Evolutionary conservation across 2,329 filamentous ascomycete species (phyloP).

Genomic region (Teratosphaeria nubilosa): DNA sequence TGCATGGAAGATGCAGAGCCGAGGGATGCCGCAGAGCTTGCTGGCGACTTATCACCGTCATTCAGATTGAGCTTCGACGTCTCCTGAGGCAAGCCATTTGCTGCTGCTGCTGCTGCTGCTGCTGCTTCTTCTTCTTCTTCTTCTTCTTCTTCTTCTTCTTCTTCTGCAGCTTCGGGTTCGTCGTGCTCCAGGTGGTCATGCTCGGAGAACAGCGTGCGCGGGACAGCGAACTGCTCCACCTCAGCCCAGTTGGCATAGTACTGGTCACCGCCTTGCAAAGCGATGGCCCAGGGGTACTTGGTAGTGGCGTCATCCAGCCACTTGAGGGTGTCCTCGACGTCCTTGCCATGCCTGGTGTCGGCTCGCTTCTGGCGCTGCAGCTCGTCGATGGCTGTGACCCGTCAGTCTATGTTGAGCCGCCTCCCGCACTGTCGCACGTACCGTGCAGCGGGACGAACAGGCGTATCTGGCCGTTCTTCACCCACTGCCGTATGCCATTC

Average conservation of each 20-base stretch:
- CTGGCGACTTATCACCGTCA: constrained; percentile 29
- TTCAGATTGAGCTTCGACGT: constrained; percentile 18
- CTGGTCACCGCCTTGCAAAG: constrained; percentile 40
- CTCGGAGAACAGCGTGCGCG: constrained; percentile 40
- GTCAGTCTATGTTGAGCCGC: constrained; percentile 1
- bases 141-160: no score
- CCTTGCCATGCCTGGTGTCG: constrained; percentile 32
- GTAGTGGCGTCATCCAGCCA: constrained; percentile 45
- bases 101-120: constrained; percentile 2
- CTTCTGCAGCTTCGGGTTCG: constrained; percentile 22
- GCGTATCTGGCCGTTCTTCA: constrained; percentile 38
- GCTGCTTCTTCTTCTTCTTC: constrained; percentile 25
- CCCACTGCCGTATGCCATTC: constrained; percentile 43
- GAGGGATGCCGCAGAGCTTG: constrained; percentile 35
- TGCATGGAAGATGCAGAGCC: constrained; percentile 29
- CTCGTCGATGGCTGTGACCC: constrained; percentile 33
- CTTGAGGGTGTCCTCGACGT: constrained; percentile 38
- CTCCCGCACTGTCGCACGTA: constrained; percentile 20
- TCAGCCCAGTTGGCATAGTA: constrained; percentile 38
- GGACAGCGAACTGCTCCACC: constrained; percentile 40
- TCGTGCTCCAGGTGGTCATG: constrained; percentile 34
- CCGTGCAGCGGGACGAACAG: constrained; percentile 43
- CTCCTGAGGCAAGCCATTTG: constrained; percentile 27
- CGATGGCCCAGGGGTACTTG: constrained; percentile 31
- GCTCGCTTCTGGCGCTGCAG: constrained; percentile 35